phyloP scores from a whole-genome alignment of 2,329 filamentous ascomycete genomes.

The Stromatinia cepivora region DNA sequence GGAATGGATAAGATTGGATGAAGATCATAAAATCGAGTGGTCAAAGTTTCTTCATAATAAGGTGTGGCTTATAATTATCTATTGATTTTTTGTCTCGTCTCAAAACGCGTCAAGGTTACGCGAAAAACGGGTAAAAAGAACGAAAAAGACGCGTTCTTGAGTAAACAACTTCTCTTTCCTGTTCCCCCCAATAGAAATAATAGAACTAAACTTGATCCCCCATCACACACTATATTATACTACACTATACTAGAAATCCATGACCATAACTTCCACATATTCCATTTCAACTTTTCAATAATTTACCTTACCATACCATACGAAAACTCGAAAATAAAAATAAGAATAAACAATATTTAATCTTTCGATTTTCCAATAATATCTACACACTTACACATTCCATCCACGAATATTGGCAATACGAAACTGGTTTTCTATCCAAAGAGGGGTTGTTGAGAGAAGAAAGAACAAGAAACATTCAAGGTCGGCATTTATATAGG shows the following conservation, averaged over 20 bases:
- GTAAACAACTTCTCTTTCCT: constrained; percentile 1
- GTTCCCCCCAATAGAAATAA: neutral
- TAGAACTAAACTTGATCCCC: neutral
- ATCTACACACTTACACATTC: neutral
- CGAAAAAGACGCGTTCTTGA: neutral
- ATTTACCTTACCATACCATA: neutral
- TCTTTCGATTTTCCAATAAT: neutral
- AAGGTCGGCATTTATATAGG: neutral
- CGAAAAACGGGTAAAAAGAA: neutral
- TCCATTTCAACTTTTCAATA: neutral
- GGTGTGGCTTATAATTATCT: neutral
- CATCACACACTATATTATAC: neutral
- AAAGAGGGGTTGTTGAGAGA: neutral
- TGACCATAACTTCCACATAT: neutral
- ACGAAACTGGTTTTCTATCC: constrained; percentile 9
- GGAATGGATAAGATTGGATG: neutral
- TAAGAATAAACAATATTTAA: neutral
- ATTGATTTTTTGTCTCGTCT: neutral
- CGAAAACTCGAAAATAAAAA: neutral
- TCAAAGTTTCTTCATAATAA: neutral
- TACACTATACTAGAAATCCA: neutral
- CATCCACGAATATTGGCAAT: neutral
- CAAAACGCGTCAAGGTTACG: neutral
- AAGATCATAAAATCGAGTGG: neutral
- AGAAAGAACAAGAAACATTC: neutral